These are phyloP conservation scores for Fusarium nanum DNA, from an alignment of 2,329 filamentous ascomycete species.

Conservation along the genomic window DNA sequence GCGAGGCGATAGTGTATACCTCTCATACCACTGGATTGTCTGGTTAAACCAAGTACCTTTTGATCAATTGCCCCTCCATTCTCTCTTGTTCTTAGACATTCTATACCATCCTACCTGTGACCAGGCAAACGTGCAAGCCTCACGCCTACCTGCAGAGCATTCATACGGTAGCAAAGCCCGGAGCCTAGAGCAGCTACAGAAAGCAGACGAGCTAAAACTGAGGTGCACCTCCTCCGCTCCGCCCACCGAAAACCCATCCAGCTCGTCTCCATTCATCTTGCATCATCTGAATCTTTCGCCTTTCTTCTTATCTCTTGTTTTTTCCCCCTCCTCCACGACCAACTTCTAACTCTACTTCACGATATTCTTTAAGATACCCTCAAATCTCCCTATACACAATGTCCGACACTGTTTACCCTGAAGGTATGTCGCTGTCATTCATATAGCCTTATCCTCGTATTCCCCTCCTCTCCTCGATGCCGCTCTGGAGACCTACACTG, in stretches of 20 bases:
- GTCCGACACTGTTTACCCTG: slow-evolving; percentile 48
- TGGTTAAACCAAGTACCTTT: slow-evolving; percentile 22
- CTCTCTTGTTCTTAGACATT: slow-evolving; percentile 57
- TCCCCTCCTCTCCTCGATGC: slow-evolving; percentile 12
- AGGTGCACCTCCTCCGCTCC: slow-evolving; percentile 44
- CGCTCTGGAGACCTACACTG: not conserved
- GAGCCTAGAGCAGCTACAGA: slow-evolving; percentile 21
- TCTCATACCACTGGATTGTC: fast-evolving
- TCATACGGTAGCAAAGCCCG: not conserved
- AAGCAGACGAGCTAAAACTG: slow-evolving; percentile 36
- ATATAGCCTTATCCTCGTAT: slow-evolving; percentile 26
- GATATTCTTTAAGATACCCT: slow-evolving; percentile 46
- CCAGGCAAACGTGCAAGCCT: slow-evolving; percentile 40
- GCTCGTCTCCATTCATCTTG: slow-evolving; percentile 33
- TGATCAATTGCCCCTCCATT: slow-evolving; percentile 50
- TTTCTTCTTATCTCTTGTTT: slow-evolving; percentile 29
- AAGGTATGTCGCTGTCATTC: slow-evolving; percentile 51
- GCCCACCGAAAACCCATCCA: slow-evolving; percentile 46
- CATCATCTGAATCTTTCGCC: slow-evolving; percentile 34
- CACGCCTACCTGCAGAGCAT: slow-evolving; percentile 19
- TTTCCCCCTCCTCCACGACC: slow-evolving; percentile 26
- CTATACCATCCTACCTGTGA: slow-evolving; percentile 44
- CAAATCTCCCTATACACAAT: slow-evolving; percentile 36
- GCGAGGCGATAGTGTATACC: slow-evolving; percentile 22
- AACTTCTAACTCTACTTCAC: slow-evolving; percentile 17